These are phyloP conservation scores for Heliocybe sulcata DNA, from an alignment of 1,284 basidiomycete species.

Conservation along the genomic window DNA sequence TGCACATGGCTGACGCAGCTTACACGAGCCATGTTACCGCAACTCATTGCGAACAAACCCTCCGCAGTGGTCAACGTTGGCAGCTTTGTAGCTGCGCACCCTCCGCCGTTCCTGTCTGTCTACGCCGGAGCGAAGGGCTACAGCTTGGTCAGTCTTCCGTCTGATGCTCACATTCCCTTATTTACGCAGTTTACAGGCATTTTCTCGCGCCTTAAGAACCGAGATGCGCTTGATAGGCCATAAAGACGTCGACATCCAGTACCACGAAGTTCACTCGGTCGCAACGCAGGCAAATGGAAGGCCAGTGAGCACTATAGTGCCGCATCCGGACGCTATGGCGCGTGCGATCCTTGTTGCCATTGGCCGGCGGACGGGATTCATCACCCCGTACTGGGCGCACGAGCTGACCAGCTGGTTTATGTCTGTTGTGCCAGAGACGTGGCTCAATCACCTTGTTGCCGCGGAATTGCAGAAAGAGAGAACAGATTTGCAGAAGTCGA, in stretches of 20 bases:
- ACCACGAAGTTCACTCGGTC: constrained; percentile 1
- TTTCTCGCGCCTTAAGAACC: neutral
- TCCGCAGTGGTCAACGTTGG: neutral
- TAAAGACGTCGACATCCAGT: neutral
- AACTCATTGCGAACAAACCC: neutral
- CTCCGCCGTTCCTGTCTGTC: neutral
- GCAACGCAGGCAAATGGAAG: neutral
- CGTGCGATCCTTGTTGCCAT: neutral
- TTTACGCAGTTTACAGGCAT: neutral
- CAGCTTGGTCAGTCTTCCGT: neutral
- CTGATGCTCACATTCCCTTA: neutral
- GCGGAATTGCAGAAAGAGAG: neutral
- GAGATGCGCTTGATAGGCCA: neutral
- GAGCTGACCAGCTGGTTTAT: neutral
- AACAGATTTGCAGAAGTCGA: neutral
- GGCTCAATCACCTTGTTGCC: neutral
- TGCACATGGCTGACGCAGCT: neutral
- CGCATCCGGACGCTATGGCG: neutral
- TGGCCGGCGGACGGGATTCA: neutral
- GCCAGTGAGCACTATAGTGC: neutral
- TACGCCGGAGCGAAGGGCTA: neutral
- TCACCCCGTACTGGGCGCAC: neutral
- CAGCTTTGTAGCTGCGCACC: neutral
- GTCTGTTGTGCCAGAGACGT: neutral
- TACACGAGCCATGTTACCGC: neutral